Percentiles rank a stretch among this genome's conserved stretches.
Conservation (phyloP, 2,329 filamentous ascomycete genomes). For the Chalara sp. region DNA sequence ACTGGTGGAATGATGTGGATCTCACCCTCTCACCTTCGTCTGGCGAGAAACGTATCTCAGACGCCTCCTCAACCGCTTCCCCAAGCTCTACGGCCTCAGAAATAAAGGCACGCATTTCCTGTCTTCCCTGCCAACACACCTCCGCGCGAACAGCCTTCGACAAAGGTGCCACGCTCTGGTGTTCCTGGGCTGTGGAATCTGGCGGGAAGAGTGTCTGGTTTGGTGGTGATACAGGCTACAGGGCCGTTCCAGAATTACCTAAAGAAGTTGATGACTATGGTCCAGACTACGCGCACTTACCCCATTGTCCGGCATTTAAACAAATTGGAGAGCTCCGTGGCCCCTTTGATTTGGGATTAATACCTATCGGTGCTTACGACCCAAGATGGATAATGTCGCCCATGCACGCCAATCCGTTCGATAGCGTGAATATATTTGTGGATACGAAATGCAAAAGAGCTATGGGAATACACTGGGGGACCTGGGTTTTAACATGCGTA, state of each 20-base stretch:
- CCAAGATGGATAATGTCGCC: conserved; percentile 66
- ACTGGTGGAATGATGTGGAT: conserved; percentile 89
- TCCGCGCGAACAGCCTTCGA: conserved; percentile 61
- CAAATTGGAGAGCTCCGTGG: conserved; percentile 75
- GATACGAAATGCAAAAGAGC: conserved; percentile 75
- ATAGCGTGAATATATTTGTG: conserved; percentile 81
- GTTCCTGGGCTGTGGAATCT: conserved; percentile 73
- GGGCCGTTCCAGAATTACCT: conserved; percentile 61
- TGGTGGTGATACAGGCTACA: conserved; percentile 85
- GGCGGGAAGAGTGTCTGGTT: conserved; percentile 79
- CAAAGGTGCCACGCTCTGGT: conserved; percentile 74
- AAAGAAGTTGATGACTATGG: conserved; percentile 64
- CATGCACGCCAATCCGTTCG: conserved; percentile 81
- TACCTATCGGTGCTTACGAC: conserved; percentile 87
- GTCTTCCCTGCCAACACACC: conserved; percentile 79
- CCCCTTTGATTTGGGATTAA: conserved; percentile 84
- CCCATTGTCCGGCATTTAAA: conserved; percentile 75
- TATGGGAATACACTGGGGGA: conserved; percentile 89
- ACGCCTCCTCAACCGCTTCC: conserved; percentile 11
- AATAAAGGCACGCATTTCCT: conserved; percentile 68
- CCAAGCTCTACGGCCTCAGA: conserved; percentile 26
- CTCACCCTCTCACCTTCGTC: conserved; percentile 49
- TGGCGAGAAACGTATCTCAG: conserved; percentile 21
- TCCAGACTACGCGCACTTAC: conserved; percentile 56
- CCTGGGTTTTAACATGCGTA: conserved; percentile 65